Base-by-base conservation (phyloP, 768 basidiomycete species). In the Leccinum variicolor region DNA sequence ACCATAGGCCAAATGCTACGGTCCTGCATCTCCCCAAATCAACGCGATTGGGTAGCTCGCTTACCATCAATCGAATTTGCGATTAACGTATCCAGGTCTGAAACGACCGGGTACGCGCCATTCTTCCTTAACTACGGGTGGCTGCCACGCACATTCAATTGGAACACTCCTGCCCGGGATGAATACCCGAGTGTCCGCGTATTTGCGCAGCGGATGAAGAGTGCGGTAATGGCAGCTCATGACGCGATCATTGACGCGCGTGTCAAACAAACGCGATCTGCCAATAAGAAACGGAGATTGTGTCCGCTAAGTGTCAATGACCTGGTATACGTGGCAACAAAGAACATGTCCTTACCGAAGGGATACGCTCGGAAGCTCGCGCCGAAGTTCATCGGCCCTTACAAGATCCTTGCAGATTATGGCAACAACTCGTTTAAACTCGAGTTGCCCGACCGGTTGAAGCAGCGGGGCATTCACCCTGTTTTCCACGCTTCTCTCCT, bases 401-500 rank as follows among this genome's bases (percentile, higher is more conserved):
- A 54, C 53, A 54, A 4, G 62, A 62, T 9, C 29, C 60, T 4
- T 5, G 46, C 46, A 0, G 64, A 69, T 17, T 64, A 61, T 1
- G 7, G 15, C 1, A 46, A 54, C 3, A 47, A 54, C 15, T 60
- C 62, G 0, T 74, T 59, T 49, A 25, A 50, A 2, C 5, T 76
- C 1, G 69, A 74, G 3, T 50, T 77, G 19, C 72, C 74, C 0
- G 2, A 29, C 1, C 62, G 64, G 0, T 23, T 78, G 31, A 63
- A 58, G 10, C 31, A 60, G 6, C 25, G 63, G 5, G 64, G 70
- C 0, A 62, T 77, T 0, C 69, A 76, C 56, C 58, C 64, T 0
- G 60, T 62, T 0, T 78, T 78, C 48, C 77, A 78, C 45, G 61
- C 71, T 0, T 71, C 66, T 0, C 53, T 74, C 5, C 60, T 78